phyloP scores from a whole-genome alignment of 179 eudicot genomes.

The Spergularia azorica region DNA sequence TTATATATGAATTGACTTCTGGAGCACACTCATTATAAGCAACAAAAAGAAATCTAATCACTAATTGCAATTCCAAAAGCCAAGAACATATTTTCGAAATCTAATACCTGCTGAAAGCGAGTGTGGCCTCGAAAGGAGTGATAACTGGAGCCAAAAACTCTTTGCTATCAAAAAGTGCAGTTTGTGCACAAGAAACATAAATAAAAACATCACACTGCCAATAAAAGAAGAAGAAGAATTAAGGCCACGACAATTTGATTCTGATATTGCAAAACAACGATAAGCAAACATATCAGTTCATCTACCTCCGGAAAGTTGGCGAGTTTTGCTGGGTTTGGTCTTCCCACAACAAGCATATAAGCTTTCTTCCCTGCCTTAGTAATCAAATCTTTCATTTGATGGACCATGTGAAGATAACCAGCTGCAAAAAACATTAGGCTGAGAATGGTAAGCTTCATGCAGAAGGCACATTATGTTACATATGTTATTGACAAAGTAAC shows the following conservation, averaged over 20 bases:
- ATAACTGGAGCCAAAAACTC: constrained; percentile 96
- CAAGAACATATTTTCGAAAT: no score
- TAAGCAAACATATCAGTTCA: neutral
- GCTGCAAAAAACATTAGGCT: constrained; percentile 50
- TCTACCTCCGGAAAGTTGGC: constrained; percentile 98
- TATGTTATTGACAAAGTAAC: neutral
- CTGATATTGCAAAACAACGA: constrained; percentile 6
- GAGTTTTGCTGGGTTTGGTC: constrained; percentile 95
- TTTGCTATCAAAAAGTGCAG: constrained; percentile 96
- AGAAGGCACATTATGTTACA: neutral
- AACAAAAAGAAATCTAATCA: neutral
- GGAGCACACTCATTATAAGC: neutral
- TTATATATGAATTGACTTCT: neutral
- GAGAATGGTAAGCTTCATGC: neutral
- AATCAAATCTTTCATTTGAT: constrained; percentile 76
- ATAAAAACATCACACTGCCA: constrained; percentile 93
- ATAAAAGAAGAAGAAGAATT: constrained; percentile 5
- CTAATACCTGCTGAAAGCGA: constrained; percentile 82
- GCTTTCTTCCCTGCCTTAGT: constrained; percentile 80
- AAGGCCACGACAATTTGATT: neutral
- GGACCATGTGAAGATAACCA: constrained; percentile 90
- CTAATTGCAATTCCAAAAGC: no score
- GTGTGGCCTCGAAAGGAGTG: constrained; percentile 90
- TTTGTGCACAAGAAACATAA: constrained; percentile 92
- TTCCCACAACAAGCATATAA: constrained; percentile 82